Conservation (phyloP, 75 land plant species). For the Cunninghamia lanceolata region DNA sequence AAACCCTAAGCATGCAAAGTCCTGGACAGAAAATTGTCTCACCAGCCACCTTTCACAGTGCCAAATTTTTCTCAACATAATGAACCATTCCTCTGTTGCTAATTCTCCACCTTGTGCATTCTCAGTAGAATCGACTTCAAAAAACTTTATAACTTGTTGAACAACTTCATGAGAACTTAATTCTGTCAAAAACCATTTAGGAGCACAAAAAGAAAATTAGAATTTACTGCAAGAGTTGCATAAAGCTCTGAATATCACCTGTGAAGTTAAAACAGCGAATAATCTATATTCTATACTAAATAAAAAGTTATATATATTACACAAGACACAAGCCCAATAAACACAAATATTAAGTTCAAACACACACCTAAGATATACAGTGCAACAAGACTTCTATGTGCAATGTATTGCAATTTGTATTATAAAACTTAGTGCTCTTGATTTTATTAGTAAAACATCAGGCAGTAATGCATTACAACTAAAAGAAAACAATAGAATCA, state of each 20-base stretch:
- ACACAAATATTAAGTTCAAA: background rate
- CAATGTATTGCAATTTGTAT: background rate
- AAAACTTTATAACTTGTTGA: slow-evolving; percentile 23
- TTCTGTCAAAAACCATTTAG: slow-evolving; percentile 14
- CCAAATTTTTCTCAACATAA: slow-evolving; percentile 23
- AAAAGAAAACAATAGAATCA: background rate
- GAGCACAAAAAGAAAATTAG: background rate
- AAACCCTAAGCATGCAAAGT: slow-evolving; percentile 48
- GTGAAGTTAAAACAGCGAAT: background rate
- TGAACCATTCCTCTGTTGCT: slow-evolving; percentile 11
- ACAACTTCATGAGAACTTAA: slow-evolving; percentile 38
- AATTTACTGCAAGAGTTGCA: background rate
- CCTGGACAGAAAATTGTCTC: slow-evolving; percentile 32
- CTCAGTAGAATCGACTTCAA: slow-evolving; percentile 12
- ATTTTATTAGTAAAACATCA: background rate
- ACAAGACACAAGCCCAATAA: background rate
- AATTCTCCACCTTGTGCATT: background rate
- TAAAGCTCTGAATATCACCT: background rate
- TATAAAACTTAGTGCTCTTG: background rate
- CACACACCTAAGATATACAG: background rate
- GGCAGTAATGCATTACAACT: background rate
- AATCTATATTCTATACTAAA: too few relatives aligned
- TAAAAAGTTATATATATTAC: background rate
- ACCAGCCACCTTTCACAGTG: slow-evolving; percentile 46
- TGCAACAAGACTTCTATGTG: background rate